Conservation (phyloP, 345 rosid species). For the Anastatica hierochuntica region DNA sequence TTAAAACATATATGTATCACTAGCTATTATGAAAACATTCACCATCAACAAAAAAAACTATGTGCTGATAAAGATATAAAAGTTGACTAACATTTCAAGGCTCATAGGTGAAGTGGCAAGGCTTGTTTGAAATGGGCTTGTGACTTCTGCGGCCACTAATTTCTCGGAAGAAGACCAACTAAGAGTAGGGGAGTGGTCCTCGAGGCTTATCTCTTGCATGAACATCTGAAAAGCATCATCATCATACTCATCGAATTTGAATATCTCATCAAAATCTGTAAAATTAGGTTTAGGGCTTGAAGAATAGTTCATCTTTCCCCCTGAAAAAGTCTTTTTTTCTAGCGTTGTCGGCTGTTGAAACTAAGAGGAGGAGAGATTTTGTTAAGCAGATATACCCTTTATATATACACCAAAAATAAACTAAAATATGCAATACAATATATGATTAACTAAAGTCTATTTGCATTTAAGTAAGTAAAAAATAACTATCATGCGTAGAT, state of each 20-base stretch:
- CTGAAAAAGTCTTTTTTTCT: not conserved
- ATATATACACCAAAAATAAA: conserved; percentile 9
- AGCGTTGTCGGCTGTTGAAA: conserved; percentile 1
- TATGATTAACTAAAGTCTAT: not conserved
- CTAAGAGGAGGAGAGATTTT: conserved; percentile 13
- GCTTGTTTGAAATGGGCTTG: conserved; percentile 20
- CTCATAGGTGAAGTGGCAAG: conserved; percentile 12
- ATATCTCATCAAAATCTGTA: conserved; percentile 10
- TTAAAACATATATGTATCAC: too few relatives aligned
- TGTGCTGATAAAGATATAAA: not conserved
- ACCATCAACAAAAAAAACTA: conserved; percentile 1
- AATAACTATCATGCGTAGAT: conserved; percentile 14
- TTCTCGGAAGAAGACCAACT: conserved; percentile 24
- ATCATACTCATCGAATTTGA: conserved; percentile 14
- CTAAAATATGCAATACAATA: not conserved
- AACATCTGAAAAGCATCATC: conserved; percentile 14
- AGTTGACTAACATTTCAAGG: conserved; percentile 14
- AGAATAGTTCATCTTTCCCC: conserved; percentile 18
- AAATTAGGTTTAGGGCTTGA: conserved; percentile 26
- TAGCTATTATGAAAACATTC: too few relatives aligned
- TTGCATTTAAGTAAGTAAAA: too few relatives aligned
- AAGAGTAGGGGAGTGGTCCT: conserved; percentile 8
- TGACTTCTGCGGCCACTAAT: conserved; percentile 12
- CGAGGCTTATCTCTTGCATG: conserved; percentile 15
- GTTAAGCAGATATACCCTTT: conserved; percentile 2